phyloP scores from a whole-genome alignment of 73 alveolate species.

The Tetrahymena thermophila region DNA sequence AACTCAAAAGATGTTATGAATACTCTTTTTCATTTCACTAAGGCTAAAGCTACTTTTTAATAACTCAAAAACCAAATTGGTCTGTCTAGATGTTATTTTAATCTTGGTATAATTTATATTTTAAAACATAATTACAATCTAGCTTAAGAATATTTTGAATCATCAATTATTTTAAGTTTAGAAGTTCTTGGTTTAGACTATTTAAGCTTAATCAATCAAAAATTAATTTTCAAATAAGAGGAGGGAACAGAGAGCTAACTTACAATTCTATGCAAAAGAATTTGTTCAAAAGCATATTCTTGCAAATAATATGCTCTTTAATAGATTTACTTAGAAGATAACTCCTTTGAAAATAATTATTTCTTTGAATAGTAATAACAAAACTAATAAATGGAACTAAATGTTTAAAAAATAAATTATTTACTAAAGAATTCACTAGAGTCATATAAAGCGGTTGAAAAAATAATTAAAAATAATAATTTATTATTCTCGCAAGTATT shows the following conservation, averaged over 20 bases:
- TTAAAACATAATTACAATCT: neutral
- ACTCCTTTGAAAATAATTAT: neutral
- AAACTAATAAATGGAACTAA: no score
- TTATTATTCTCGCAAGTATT: neutral
- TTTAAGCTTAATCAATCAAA: neutral
- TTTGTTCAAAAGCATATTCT: neutral
- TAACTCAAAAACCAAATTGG: neutral
- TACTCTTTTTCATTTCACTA: neutral
- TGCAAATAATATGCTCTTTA: neutral
- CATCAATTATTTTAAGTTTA: neutral
- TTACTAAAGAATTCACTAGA: neutral
- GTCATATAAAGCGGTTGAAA: neutral
- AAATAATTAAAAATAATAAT: no score
- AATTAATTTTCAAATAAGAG: neutral
- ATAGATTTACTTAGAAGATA: neutral
- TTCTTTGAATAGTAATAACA: neutral
- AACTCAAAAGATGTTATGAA: neutral
- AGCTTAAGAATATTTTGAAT: neutral
- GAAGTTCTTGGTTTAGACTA: neutral
- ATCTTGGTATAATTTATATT: neutral
- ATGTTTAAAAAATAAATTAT: no score
- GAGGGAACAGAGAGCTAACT: neutral
- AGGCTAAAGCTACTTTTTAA: neutral
- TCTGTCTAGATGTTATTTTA: neutral
- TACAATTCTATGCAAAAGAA: neutral